These are phyloP conservation scores for Chlorella sp. DNA, from an alignment of 139 green algal genomes.

Conservation along the genomic window DNA sequence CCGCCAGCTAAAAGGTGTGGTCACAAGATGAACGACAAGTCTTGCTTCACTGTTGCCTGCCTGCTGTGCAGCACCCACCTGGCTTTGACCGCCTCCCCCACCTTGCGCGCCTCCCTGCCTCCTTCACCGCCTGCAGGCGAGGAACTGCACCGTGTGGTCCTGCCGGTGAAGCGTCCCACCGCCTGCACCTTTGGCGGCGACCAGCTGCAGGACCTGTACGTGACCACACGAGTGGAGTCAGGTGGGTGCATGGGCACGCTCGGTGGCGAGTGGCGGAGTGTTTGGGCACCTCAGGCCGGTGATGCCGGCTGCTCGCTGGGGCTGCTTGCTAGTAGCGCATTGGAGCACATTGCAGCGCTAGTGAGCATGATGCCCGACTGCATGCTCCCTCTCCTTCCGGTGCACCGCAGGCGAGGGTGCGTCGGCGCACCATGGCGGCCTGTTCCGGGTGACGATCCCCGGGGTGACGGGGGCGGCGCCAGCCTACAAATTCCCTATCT, in stretches of 20 bases:
- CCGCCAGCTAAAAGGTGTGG: no score
- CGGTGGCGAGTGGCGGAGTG: no score
- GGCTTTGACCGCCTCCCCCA: no score
- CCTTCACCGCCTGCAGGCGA: constrained; percentile 41
- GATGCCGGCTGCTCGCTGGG: not conserved
- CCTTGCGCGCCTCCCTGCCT: not conserved
- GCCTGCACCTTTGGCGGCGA: constrained; percentile 60
- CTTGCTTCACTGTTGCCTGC: no score
- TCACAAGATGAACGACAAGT: no score
- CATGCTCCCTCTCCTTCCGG: no score
- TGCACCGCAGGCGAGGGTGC: constrained; percentile 30
- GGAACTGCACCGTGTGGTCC: constrained; percentile 49
- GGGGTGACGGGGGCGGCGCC: constrained; percentile 37
- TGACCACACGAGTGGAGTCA: constrained; percentile 63
- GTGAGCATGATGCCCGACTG: no score
- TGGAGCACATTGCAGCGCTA: no score
- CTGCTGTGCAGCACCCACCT: no score
- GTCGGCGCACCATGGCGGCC: constrained; percentile 45
- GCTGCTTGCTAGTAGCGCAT: not conserved
- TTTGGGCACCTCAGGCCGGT: no score
- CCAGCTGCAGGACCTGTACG: constrained; percentile 56
- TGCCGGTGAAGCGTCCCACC: constrained; percentile 60
- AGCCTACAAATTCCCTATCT: constrained; percentile 20
- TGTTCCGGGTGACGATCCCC: constrained; percentile 52
- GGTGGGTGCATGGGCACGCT: not conserved